A percentile compares a stretch with the other conserved stretches of the same genome.
These are phyloP conservation scores for Psidium friedrichsthalianum DNA, from an alignment of 345 rosid species.

Conservation along the genomic window DNA sequence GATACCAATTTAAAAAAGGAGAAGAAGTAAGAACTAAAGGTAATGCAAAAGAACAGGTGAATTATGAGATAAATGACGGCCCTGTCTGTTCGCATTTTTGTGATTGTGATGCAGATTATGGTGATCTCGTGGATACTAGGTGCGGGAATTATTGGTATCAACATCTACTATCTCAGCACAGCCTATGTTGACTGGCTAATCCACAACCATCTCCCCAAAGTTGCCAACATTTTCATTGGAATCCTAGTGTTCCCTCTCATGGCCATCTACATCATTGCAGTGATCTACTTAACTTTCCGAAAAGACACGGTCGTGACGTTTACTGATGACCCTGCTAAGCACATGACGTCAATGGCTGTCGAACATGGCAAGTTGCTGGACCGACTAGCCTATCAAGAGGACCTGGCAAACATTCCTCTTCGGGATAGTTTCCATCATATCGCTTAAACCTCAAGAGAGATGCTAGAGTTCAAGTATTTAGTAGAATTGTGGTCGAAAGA, in stretches of 20 bases:
- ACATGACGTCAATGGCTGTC: neutral
- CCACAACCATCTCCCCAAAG: constrained; percentile 25
- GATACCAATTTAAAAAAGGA: neutral
- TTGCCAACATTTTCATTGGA: constrained; percentile 36
- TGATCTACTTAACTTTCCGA: constrained; percentile 38
- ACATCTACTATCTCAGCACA: constrained; percentile 45
- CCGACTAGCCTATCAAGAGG: constrained; percentile 23
- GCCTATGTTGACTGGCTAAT: constrained; percentile 42
- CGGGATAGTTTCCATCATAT: constrained; percentile 4
- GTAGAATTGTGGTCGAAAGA: too few species aligned
- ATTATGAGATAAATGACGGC: neutral
- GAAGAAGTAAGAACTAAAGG: neutral
- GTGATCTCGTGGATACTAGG: constrained; percentile 55
- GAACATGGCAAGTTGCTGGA: neutral
- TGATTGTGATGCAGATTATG: constrained; percentile 22
- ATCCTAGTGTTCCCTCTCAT: constrained; percentile 43
- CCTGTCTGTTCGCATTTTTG: neutral
- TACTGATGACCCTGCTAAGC: constrained; percentile 14
- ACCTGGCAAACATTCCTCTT: constrained; percentile 24
- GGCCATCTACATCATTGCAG: constrained; percentile 29
- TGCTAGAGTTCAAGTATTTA: too few species aligned
- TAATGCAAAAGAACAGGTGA: neutral
- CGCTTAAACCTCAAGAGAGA: too few species aligned
- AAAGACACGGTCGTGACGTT: constrained; percentile 31
- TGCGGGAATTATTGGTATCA: constrained; percentile 39